phyloP scores from a whole-genome alignment of 2,329 filamentous ascomycete species.

The Trichoderma aggressivum region DNA sequence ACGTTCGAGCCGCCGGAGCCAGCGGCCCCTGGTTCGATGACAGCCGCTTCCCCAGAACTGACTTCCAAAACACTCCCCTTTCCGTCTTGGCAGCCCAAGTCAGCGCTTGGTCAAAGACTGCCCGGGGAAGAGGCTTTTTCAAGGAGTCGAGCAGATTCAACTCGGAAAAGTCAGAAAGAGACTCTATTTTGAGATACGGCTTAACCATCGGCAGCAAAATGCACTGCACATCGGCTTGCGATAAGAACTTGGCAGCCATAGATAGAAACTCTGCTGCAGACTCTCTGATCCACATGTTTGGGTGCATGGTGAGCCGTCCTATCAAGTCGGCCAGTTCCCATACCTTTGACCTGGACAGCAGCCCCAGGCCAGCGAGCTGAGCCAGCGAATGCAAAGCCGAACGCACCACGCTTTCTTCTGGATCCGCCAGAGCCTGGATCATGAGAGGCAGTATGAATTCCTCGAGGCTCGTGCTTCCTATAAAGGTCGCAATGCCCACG shows the following conservation, averaged over 20 bases:
- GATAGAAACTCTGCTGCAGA: constrained; percentile 81
- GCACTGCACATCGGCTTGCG: constrained; percentile 76
- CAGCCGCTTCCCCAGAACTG: constrained; percentile 63
- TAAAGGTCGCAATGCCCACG: constrained; percentile 85
- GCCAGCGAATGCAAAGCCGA: constrained; percentile 84
- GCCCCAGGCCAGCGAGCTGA: constrained; percentile 80
- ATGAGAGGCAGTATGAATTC: constrained; percentile 95
- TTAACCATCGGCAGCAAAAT: constrained; percentile 76
- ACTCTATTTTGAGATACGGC: constrained; percentile 74
- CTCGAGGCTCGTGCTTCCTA: constrained; percentile 84
- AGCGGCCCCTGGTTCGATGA: constrained; percentile 60
- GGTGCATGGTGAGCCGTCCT: constrained; percentile 84
- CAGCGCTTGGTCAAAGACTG: constrained; percentile 79
- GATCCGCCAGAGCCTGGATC: constrained; percentile 89
- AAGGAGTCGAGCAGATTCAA: constrained; percentile 73
- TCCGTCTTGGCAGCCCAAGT: constrained; percentile 82
- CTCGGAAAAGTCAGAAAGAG: constrained; percentile 66
- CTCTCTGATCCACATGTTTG: constrained; percentile 92
- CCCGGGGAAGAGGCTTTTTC: constrained; percentile 74
- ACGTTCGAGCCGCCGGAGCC: constrained; percentile 51
- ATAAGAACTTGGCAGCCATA: constrained; percentile 70
- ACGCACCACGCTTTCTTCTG: constrained; percentile 91
- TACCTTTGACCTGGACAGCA: constrained; percentile 78
- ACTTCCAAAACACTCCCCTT: constrained; percentile 82
- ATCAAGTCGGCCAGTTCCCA: constrained; percentile 87